Evolutionary conservation across 805 yeast species (phyloP).

Genomic region (Kazachstania taianensis): DNA sequence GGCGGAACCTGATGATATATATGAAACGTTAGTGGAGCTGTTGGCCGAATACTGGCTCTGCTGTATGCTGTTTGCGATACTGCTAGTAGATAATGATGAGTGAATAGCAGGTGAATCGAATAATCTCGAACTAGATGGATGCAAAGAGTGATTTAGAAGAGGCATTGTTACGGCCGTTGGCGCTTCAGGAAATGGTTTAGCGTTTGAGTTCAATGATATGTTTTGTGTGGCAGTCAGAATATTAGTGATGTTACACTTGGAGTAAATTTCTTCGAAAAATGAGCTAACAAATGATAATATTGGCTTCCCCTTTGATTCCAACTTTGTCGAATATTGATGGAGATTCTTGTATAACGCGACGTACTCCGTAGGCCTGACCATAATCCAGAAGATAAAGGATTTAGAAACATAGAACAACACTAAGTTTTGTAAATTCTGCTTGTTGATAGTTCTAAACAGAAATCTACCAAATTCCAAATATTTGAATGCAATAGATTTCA

Average conservation of each 20-base stretch:
- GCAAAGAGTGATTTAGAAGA: background rate
- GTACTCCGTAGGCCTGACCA: conserved; percentile 40
- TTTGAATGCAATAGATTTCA: conserved; percentile 28
- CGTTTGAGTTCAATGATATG: background rate
- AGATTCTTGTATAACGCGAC: conserved; percentile 14
- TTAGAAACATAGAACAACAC: conserved; percentile 38
- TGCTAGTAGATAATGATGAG: background rate
- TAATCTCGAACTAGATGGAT: conserved; percentile 1
- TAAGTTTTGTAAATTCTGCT: conserved; percentile 37
- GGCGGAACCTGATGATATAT: background rate
- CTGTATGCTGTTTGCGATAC: background rate
- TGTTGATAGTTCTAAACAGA: conserved; percentile 30
- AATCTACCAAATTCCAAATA: conserved; percentile 34
- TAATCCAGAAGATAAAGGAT: conserved; percentile 40
- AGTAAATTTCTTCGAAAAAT: conserved; percentile 21
- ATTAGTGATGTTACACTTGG: conserved; percentile 16
- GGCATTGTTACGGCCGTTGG: background rate
- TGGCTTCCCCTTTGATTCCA: conserved; percentile 2
- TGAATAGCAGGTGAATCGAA: conserved; percentile 2
- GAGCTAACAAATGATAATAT: conserved; percentile 5
- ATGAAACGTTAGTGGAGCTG: conserved; percentile 2
- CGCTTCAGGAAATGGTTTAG: background rate
- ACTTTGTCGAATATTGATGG: conserved; percentile 1
- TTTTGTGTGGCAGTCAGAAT: conserved; percentile 10
- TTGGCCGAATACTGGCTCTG: background rate